A percentile compares a stretch with the other conserved stretches of the same genome.
Conservation (phyloP, 1,284 basidiomycete genomes). For the Marasmius fiardii region DNA sequence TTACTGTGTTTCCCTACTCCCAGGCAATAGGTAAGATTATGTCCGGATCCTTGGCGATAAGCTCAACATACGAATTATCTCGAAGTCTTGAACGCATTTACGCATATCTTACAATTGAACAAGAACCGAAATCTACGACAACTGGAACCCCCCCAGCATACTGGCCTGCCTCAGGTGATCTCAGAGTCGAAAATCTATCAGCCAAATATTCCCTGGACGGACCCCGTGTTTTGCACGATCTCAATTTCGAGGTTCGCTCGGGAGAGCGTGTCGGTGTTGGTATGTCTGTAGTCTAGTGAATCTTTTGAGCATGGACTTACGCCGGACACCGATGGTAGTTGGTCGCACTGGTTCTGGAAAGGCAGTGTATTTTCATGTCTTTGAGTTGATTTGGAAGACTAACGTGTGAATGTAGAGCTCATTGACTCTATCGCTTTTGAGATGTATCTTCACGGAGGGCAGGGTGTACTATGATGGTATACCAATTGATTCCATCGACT, state of each 20-base stretch:
- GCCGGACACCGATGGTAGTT: slow-evolving; percentile 32
- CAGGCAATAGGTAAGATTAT: slow-evolving; percentile 56
- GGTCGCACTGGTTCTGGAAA: slow-evolving; percentile 79
- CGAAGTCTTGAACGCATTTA: slow-evolving; percentile 73
- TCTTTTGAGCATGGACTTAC: background rate
- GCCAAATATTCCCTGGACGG: slow-evolving; percentile 54
- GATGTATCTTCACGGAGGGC: slow-evolving; percentile 58
- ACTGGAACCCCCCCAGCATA: slow-evolving; percentile 66
- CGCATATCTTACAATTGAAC: slow-evolving; percentile 69
- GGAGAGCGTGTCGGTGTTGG: slow-evolving; percentile 65
- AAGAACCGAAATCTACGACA: slow-evolving; percentile 55
- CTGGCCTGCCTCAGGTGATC: slow-evolving; percentile 74
- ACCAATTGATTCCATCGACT: slow-evolving; percentile 48
- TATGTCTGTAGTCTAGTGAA: slow-evolving; percentile 18
- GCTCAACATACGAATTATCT: no score
- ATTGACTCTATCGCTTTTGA: slow-evolving; percentile 48
- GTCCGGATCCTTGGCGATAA: no score
- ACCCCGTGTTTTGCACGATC: slow-evolving; percentile 50
- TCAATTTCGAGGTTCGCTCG: slow-evolving; percentile 53
- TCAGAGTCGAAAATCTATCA: slow-evolving; percentile 60
- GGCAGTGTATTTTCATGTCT: slow-evolving; percentile 39
- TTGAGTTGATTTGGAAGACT: slow-evolving; percentile 17
- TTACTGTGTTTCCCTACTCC: background rate
- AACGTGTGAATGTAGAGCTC: slow-evolving; percentile 33
- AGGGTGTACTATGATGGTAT: slow-evolving; percentile 51